Evolutionary conservation across 1,284 basidiomycete species (phyloP).

Genomic region (Stygiomarasmius scandens): DNA sequence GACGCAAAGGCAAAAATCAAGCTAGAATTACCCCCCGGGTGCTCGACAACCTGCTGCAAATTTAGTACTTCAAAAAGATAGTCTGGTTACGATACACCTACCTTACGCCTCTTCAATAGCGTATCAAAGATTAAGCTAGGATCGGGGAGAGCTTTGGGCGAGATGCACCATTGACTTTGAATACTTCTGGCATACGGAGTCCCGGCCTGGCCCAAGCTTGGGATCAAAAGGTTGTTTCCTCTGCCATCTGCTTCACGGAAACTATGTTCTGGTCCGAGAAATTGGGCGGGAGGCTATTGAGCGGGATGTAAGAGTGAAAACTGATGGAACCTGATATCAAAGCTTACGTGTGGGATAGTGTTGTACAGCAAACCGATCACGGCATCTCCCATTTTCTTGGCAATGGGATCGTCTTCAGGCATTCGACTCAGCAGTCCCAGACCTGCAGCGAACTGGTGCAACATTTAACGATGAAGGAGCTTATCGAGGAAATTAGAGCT

Average conservation of each 20-base stretch:
- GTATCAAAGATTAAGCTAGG: constrained; percentile 48
- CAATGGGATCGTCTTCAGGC: constrained; percentile 24
- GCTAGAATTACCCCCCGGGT: constrained; percentile 52
- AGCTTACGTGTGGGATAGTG: constrained; percentile 47
- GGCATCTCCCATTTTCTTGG: constrained; percentile 26
- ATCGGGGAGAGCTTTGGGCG: constrained; percentile 38
- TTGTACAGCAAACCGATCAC: constrained; percentile 40
- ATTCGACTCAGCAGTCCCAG: constrained; percentile 34
- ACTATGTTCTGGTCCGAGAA: constrained; percentile 38
- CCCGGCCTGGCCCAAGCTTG: constrained; percentile 46
- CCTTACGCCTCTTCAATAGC: constrained; percentile 41
- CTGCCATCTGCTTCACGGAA: constrained; percentile 45
- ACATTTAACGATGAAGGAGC: background rate
- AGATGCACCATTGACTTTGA: constrained; percentile 35
- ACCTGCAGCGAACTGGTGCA: constrained; percentile 30
- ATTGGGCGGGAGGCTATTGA: constrained; percentile 40
- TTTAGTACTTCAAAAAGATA: background rate
- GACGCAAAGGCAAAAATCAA: constrained; percentile 52
- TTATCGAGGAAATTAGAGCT: constrained; percentile 7
- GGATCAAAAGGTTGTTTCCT: constrained; percentile 42
- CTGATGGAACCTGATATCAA: too few species aligned
- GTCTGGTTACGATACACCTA: constrained; percentile 19
- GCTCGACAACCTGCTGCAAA: constrained; percentile 28
- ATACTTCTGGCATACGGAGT: constrained; percentile 51
- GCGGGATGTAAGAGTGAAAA: too few species aligned